These are phyloP conservation scores for Beta lomatogona DNA, from an alignment of 179 eudicot species.

Conservation along the genomic window DNA sequence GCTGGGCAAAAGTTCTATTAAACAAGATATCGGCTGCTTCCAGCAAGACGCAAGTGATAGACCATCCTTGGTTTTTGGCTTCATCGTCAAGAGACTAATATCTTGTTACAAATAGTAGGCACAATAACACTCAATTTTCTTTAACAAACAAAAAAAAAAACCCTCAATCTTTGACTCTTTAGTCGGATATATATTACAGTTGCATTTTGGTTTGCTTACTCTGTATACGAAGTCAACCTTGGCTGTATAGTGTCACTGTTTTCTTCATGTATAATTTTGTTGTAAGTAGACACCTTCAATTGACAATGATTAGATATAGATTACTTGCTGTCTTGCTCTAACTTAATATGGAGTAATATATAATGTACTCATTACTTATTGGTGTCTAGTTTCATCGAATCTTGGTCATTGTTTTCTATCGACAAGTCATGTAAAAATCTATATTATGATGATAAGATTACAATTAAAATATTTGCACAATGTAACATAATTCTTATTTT, in stretches of 20 bases:
- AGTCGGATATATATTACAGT: background rate
- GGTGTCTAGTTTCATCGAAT: no score
- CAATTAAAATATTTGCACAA: no score
- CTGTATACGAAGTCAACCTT: slow-evolving; percentile 26
- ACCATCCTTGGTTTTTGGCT: slow-evolving; percentile 2
- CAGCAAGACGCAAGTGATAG: background rate
- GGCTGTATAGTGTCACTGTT: slow-evolving; percentile 21
- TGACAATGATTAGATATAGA: background rate
- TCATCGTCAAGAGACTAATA: background rate
- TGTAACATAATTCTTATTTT: no score
- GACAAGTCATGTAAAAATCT: no score
- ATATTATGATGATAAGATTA: no score
- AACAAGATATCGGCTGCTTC: slow-evolving; percentile 26
- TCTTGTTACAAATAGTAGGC: slow-evolving; percentile 21
- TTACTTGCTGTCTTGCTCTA: no score
- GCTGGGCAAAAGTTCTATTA: background rate
- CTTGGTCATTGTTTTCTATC: no score
- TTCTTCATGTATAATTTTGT: slow-evolving; percentile 18
- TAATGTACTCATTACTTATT: no score
- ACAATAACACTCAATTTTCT: slow-evolving; percentile 13
- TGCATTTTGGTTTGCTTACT: slow-evolving; percentile 11
- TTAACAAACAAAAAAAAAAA: background rate
- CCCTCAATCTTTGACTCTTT: no score
- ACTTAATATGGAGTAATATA: no score
- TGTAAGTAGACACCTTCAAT: slow-evolving; percentile 16